Percentiles rank a stretch among this genome's conserved stretches.
These are phyloP conservation scores for Teratosphaeria zuluensis DNA, from an alignment of 2,329 filamentous ascomycete genomes.

Conservation along the genomic window DNA sequence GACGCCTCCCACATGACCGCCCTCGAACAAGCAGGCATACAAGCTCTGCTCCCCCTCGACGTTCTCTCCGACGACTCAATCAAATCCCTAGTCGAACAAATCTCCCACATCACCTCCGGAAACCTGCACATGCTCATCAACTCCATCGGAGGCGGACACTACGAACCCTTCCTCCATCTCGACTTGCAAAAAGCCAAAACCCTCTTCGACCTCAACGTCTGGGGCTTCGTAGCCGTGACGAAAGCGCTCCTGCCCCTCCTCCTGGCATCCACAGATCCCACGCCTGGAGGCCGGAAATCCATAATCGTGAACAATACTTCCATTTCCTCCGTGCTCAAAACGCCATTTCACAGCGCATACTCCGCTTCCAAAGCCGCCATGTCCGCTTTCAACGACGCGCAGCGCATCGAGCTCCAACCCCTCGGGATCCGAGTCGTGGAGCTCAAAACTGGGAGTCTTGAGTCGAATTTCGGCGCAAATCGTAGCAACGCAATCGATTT, in stretches of 20 bases:
- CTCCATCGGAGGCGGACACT: neutral
- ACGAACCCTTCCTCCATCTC: neutral
- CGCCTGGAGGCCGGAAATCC: neutral
- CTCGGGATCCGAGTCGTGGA: neutral
- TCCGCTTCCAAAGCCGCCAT: slow-evolving; percentile 53
- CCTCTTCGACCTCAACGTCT: slow-evolving; percentile 42
- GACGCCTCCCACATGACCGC: neutral
- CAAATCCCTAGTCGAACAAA: neutral
- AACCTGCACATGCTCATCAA: neutral
- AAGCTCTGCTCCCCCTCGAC: neutral
- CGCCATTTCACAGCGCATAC: slow-evolving; percentile 35
- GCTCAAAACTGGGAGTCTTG: neutral
- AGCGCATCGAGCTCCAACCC: neutral
- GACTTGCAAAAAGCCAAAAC: slow-evolving; percentile 12
- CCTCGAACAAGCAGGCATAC: neutral
- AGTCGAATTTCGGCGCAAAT: neutral
- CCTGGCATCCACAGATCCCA: slow-evolving; percentile 23
- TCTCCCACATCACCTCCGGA: neutral
- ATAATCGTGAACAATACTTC: slow-evolving; percentile 29
- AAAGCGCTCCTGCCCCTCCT: slow-evolving; percentile 42
- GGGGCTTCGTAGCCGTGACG: slow-evolving; percentile 29
- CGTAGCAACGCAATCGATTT: slow-evolving; percentile 1
- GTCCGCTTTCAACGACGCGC: slow-evolving; percentile 37
- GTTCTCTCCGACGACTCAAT: neutral
- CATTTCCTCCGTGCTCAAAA: neutral